Evolutionary conservation across 805 yeast species (phyloP), one percentile per base, ranked within the genome.

Genomic region (Kregervanrija pseudodelftensis): DNA sequence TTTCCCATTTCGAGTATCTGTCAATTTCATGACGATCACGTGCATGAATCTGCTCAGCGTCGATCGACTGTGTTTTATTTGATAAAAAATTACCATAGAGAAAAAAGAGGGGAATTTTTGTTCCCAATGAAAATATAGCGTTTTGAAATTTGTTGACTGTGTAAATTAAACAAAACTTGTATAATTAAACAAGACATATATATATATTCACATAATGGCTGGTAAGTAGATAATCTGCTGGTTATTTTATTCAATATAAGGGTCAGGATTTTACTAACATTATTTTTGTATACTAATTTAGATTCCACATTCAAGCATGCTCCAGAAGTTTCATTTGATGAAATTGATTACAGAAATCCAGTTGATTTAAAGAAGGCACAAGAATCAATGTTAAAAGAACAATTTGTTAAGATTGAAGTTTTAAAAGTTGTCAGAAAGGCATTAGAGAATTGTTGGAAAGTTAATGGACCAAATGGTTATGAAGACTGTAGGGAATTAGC

Each of bases 401-500:
- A 86, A 63, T 84, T 81, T 75, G 76, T 85, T 55, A 77, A 85
- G 59, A 72, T 79, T 48, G 76, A 77, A 53, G 85, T 82, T 16
- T 68, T 86, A 51, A 80, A 75, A 59, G 73, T 80, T 33, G 76
- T 82, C 37, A 82, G 88, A 59, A 78, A 77, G 51, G 95, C 95
- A 0, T 72, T 86, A 55, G 81, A 80, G 61, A 78, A 80, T 60
- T 86, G 95, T 65, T 77, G 72, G 59, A 73, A 68, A 58, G 64
- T 62, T 30, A 73, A 72, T 49, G 82, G 82, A 38, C 79, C 79
- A 16, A 85, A 84, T 68, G 82, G 79, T 48, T 75, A 74, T 56
- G 89, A 85, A 68, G 86, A 84, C 64, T 86, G 95, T 68, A 77
- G 82, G 64, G 85, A 85, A 39, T 69, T 86, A 56, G 84, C 89